Evolutionary conservation across 2,329 filamentous ascomycete species (phyloP).

Genomic region (Sclerotinia nivalis): DNA sequence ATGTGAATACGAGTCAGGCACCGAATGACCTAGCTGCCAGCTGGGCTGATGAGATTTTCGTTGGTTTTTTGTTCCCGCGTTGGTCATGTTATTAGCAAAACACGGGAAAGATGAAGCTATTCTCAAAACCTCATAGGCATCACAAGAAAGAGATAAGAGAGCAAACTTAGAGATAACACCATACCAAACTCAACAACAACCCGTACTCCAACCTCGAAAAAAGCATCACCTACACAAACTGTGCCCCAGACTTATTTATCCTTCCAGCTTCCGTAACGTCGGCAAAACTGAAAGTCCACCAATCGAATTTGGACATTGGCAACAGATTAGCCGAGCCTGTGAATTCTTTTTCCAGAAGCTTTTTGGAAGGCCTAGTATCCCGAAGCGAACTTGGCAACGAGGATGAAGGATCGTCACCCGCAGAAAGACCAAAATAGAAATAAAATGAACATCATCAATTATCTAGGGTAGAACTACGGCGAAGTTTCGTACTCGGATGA

Average conservation of each 20-base stretch:
- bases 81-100: background rate
- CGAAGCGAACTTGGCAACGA: slow-evolving; percentile 3
- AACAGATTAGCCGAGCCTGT: background rate
- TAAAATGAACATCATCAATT: background rate
- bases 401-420: slow-evolving; percentile 10
- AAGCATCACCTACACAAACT: background rate
- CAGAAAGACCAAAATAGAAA: slow-evolving; percentile 15
- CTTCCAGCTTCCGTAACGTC: slow-evolving; percentile 4
- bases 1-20: slow-evolving; percentile 17
- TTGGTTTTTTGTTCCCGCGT: background rate
- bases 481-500: background rate
- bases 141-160: slow-evolving; percentile 12
- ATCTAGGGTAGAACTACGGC: background rate
- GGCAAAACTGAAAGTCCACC: slow-evolving; percentile 16
- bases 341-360: slow-evolving; percentile 4
- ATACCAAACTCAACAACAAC: background rate
- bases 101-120: slow-evolving; percentile 3
- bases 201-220: background rate
- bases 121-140: background rate
- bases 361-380: background rate
- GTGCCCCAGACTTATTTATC: background rate
- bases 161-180: slow-evolving; percentile 1
- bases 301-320: background rate
- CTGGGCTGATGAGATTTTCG: background rate
- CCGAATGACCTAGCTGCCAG: background rate